Base-by-base conservation (phyloP, 257 asterid genomes). In the Galeopsis tetrahit region DNA sequence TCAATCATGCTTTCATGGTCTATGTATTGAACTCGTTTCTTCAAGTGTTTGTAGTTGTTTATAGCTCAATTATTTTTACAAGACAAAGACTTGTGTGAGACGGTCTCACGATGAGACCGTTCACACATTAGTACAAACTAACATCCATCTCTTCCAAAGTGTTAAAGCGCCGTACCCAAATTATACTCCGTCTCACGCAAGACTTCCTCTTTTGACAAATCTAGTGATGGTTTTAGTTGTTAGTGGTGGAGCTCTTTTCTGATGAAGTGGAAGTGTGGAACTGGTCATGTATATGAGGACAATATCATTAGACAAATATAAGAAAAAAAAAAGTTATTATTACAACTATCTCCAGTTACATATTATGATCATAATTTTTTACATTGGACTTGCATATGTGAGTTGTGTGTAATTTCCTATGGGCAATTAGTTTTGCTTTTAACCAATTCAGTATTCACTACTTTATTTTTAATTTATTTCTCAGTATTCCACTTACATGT, bases 41-140 rank as follows among this genome's bases (percentile, higher is more conserved):
- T 75, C 68, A 68, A 65, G 58, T 55, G 68, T 46, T 63, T 63
- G 60, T 57, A 38, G 51, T 13, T 73, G 58, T 38, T 80, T 35
- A 17, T 72, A 58, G 65, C 74, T 65, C 36, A 52, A 64, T 52
- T 39, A 43, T 70, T 70, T 51, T 70, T 21, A 21, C 28, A 21
- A 21, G 28, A 21, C 28, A 21, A 21, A 21, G 28, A 21, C 28
- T 21, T 21, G 28, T 21, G 28, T 21, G 28, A 21, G 28, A 21
- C 28, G 28, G 28, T 21, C 28, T 21, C 28, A 21, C 28, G 28
- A 21, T 21, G 28, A 21, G 28, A 21, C 28, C 28, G 28, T 21
- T 21, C 1, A 21, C 28, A 21, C 28, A 21, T 21, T 21, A 21
- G 28, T 21, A 21, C 28, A 21, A 21, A 21, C 28, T 21, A 21